Conservation (phyloP, 257 asterid species). For the Scutellaria minor region DNA sequence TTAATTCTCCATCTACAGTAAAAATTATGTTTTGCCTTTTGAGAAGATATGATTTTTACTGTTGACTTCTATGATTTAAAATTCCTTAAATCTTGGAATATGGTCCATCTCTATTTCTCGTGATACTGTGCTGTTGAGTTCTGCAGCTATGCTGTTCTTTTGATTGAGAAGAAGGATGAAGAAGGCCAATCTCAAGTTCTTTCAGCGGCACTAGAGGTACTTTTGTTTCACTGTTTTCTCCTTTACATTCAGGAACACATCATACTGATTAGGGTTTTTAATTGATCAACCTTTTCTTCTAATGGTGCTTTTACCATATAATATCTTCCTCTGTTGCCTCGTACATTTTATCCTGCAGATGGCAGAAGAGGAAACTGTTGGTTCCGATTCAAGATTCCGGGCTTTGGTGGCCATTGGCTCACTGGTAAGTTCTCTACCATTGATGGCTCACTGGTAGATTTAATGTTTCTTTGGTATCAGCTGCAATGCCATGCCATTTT, state of each 20-base stretch:
- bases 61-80: constrained; percentile 12
- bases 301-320: neutral
- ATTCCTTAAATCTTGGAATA: constrained; percentile 4
- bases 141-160: constrained; percentile 90
- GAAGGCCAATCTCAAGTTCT: constrained; percentile 98
- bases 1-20: neutral
- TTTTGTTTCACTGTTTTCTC: constrained; percentile 19
- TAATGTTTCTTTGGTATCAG: neutral
- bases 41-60: neutral
- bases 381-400: constrained; percentile 78
- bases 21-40: neutral
- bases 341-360: constrained; percentile 51
- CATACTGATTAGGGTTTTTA: neutral
- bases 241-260: constrained; percentile 15
- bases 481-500: neutral
- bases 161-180: constrained; percentile 85
- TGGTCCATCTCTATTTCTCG: constrained; percentile 27
- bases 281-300: constrained; percentile 2
- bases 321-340: neutral
- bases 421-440: constrained; percentile 54
- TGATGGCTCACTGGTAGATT: no score
- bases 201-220: constrained; percentile 97
- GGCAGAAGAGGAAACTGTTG: constrained; percentile 81
- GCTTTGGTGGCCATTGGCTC: constrained; percentile 97
- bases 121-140: constrained; percentile 25